Percentiles rank a stretch among this genome's conserved stretches.
Evolutionary conservation across 805 yeast species (phyloP).

Genomic region (Teunomyces cretensis): DNA sequence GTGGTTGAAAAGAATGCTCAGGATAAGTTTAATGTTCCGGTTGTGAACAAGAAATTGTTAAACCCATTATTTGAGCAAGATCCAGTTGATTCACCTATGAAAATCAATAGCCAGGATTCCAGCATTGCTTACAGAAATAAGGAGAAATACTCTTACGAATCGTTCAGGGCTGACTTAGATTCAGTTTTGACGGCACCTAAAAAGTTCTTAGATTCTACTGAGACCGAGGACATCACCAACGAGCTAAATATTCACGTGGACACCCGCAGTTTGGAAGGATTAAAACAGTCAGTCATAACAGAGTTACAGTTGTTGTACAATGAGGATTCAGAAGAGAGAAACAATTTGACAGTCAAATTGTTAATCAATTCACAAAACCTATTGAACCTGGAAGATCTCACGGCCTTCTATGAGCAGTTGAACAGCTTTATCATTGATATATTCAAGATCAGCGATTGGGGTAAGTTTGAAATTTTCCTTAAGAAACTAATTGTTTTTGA

Average conservation of each 20-base stretch:
- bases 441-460: not conserved
- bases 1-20: slow-evolving; percentile 19
- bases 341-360: slow-evolving; percentile 14
- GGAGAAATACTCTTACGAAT: slow-evolving; percentile 20
- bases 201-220: slow-evolving; percentile 12
- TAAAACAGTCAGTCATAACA: slow-evolving; percentile 3
- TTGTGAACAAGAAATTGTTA: slow-evolving; percentile 1
- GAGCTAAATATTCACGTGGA: slow-evolving; percentile 10
- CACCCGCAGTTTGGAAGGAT: slow-evolving; percentile 1
- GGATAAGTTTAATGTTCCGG: slow-evolving; percentile 4
- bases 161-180: slow-evolving; percentile 29
- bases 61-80: slow-evolving; percentile 17
- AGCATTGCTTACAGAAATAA: slow-evolving; percentile 11
- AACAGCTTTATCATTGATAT: slow-evolving; percentile 5
- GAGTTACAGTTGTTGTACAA: slow-evolving; percentile 7
- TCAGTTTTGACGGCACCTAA: slow-evolving; percentile 14
- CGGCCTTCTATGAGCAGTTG: slow-evolving; percentile 10
- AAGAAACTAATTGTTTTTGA: slow-evolving; percentile 17
- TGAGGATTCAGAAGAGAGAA: slow-evolving; percentile 11
- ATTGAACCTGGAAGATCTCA: slow-evolving; percentile 4
- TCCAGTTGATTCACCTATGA: slow-evolving; percentile 34
- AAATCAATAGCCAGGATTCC: slow-evolving; percentile 20
- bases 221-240: slow-evolving; percentile 15
- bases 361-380: slow-evolving; percentile 10
- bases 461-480: slow-evolving; percentile 9